These are phyloP conservation scores for Nyctanthes arbortristis DNA, from an alignment of 257 asterid species.

Conservation along the genomic window DNA sequence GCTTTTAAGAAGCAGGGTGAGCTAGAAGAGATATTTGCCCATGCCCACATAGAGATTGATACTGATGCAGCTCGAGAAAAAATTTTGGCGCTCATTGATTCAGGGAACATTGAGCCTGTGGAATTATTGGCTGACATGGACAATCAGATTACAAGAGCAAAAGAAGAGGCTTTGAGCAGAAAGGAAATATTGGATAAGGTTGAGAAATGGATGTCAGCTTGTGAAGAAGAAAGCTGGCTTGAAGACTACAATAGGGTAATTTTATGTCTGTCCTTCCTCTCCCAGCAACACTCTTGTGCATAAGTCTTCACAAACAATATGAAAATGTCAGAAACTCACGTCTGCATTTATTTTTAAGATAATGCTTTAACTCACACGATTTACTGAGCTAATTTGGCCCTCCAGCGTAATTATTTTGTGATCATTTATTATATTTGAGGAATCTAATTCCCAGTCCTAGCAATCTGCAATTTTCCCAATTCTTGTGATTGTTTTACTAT, in stretches of 20 bases:
- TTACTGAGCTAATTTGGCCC: not conserved
- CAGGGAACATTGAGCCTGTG: slow-evolving; percentile 85
- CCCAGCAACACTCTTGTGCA: not conserved
- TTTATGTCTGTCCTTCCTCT: slow-evolving; percentile 4
- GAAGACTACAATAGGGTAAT: slow-evolving; percentile 94
- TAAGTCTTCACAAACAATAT: not conserved
- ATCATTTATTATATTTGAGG: not conserved
- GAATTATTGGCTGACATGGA: slow-evolving; percentile 93
- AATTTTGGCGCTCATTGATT: slow-evolving; percentile 74
- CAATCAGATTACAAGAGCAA: slow-evolving; percentile 78
- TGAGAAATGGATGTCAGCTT: slow-evolving; percentile 96
- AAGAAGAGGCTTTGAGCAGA: slow-evolving; percentile 90
- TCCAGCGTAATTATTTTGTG: not conserved
- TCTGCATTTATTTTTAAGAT: no score
- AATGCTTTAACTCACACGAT: not conserved
- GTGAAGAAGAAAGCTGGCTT: slow-evolving; percentile 99
- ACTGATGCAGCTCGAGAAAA: slow-evolving; percentile 77
- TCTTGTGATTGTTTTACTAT: not conserved
- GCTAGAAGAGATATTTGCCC: slow-evolving; percentile 86
- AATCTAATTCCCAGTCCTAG: not conserved
- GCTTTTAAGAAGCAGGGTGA: slow-evolving; percentile 91
- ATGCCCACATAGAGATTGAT: slow-evolving; percentile 88
- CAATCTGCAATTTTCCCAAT: not conserved
- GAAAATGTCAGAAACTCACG: not conserved
- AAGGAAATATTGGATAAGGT: slow-evolving; percentile 96